phyloP scores from a whole-genome alignment of 1,139 yeast species.

The Candida sp. region DNA sequence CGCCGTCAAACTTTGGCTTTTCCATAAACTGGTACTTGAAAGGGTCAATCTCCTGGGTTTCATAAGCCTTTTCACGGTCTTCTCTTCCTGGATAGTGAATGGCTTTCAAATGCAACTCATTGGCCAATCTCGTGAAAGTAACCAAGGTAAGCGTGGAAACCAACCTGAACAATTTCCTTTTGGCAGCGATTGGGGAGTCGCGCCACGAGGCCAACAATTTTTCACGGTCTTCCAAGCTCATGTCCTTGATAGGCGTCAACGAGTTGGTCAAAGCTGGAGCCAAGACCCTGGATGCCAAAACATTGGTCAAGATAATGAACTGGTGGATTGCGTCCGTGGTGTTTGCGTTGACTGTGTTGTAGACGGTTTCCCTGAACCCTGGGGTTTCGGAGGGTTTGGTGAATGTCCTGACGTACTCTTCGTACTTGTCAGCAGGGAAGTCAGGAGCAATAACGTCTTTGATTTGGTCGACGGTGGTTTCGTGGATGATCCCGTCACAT shows the following conservation, averaged over 20 bases:
- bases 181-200: conserved; percentile 35
- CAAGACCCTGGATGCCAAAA: conserved; percentile 33
- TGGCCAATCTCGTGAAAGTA: conserved; percentile 27
- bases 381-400: conserved; percentile 37
- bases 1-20: conserved; percentile 32
- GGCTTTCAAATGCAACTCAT: conserved; percentile 39
- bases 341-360: conserved; percentile 19
- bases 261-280: conserved; percentile 42
- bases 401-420: conserved; percentile 32
- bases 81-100: conserved; percentile 40
- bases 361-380: conserved; percentile 25
- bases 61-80: conserved; percentile 29
- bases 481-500: conserved; percentile 43
- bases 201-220: conserved; percentile 38
- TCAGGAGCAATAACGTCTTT: conserved; percentile 28
- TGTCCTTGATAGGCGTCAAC: conserved; percentile 37
- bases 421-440: conserved; percentile 33
- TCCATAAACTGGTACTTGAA: conserved; percentile 35
- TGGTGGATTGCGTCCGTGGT: conserved; percentile 21
- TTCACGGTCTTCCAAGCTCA: conserved; percentile 35
- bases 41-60: conserved; percentile 26
- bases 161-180: conserved; percentile 33
- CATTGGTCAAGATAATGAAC: conserved; percentile 28
- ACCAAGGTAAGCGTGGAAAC: conserved; percentile 26
- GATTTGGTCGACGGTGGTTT: conserved; percentile 32